Percentiles rank a stretch among this genome's conserved stretches.
Evolutionary conservation across 257 asterid species (phyloP).

Genomic region (Solanum pinnatisectum): DNA sequence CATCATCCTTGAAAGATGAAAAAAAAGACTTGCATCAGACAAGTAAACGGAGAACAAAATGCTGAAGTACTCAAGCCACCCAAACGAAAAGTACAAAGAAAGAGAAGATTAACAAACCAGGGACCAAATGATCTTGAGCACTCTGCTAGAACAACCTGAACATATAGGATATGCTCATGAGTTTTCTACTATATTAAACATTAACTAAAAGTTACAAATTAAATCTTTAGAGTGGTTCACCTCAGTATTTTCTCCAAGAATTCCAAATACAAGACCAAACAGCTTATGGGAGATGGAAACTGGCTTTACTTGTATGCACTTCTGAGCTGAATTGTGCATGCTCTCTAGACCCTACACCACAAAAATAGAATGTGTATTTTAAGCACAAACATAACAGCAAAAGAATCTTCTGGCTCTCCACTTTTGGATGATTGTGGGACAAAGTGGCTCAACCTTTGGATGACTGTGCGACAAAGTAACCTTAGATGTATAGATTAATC

Average conservation of each 20-base stretch:
- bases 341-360: conserved; percentile 74
- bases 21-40: neutral
- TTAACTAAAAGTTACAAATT: neutral
- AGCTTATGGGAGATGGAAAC: conserved; percentile 56
- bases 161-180: neutral
- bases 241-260: conserved; percentile 82
- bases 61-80: neutral
- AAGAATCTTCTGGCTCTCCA: neutral
- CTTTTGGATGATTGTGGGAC: neutral
- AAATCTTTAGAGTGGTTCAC: conserved; percentile 16
- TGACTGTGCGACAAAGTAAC: neutral
- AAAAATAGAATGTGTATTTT: neutral
- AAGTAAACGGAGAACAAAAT: neutral
- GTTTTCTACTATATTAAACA: neutral
- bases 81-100: neutral
- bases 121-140: conserved; percentile 95
- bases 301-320: conserved; percentile 76
- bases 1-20: conserved; percentile 52
- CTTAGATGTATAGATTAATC: neutral
- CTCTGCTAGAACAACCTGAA: conserved; percentile 84
- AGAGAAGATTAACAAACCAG: conserved; percentile 47
- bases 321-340: conserved; percentile 79
- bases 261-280: conserved; percentile 66
- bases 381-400: neutral
- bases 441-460: neutral